These are phyloP conservation scores for Fusarium humuli DNA, from an alignment of 2,329 filamentous ascomycete species.

Conservation along the genomic window DNA sequence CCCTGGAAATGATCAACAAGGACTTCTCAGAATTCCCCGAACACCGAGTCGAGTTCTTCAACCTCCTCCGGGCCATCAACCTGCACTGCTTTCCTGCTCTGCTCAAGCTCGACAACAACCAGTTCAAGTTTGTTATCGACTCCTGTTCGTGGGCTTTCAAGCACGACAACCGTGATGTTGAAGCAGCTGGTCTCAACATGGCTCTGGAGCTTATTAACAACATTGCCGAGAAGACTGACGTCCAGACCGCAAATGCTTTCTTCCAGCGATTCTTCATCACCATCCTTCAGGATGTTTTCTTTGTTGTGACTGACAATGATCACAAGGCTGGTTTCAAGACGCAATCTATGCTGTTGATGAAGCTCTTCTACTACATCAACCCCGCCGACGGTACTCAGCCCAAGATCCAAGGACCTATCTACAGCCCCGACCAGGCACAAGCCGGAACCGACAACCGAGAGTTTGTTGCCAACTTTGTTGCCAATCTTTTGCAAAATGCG, in stretches of 20 bases:
- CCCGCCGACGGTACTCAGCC: conserved; percentile 74
- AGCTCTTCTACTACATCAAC: conserved; percentile 96
- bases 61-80: conserved; percentile 94
- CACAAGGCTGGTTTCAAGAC: conserved; percentile 99
- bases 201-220: conserved; percentile 97
- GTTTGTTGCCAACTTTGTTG: conserved; percentile 89
- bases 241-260: conserved; percentile 88
- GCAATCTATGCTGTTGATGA: conserved; percentile 90
- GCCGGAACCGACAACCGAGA: conserved; percentile 88
- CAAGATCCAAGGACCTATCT: conserved; percentile 94
- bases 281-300: conserved; percentile 98
- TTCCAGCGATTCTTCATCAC: conserved; percentile 98
- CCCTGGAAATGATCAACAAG: conserved; percentile 99
- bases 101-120: conserved; percentile 91
- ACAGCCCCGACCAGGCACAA: conserved; percentile 83
- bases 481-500: conserved; percentile 84
- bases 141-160: conserved; percentile 99
- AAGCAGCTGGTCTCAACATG: conserved; percentile 97
- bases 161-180: conserved; percentile 98
- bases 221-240: conserved; percentile 92
- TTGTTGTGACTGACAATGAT: conserved; percentile 95
- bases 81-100: conserved; percentile 95
- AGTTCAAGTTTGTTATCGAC: conserved; percentile 99
- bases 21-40: conserved; percentile 99
- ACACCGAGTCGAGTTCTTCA: conserved; percentile 99